Conservation (phyloP, 2,329 filamentous ascomycete genomes). For the Colletotrichum sp. region DNA sequence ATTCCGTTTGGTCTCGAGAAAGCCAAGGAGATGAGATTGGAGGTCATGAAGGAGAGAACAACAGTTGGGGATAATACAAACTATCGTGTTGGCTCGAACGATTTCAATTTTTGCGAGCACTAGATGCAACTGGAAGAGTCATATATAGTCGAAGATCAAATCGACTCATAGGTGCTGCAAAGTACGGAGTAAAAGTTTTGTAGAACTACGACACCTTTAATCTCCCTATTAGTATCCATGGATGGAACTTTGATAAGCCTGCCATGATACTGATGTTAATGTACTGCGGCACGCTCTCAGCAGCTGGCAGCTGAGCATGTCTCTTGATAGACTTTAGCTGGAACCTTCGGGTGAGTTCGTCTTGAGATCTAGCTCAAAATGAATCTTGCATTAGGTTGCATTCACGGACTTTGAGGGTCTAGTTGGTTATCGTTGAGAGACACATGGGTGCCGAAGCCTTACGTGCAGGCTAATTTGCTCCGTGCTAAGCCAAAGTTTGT, state of each 20-base stretch:
- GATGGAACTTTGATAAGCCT: not conserved
- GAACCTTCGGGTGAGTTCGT: not conserved
- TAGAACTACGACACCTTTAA: not conserved
- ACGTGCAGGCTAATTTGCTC: not conserved
- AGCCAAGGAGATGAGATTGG: slow-evolving; percentile 26
- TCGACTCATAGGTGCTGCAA: not conserved
- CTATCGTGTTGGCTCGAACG: not conserved
- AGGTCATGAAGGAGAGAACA: slow-evolving; percentile 32
- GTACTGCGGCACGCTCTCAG: not conserved
- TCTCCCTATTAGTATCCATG: not conserved
- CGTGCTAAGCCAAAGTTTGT: not conserved
- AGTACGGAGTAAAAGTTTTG: not conserved
- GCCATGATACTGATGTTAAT: not conserved
- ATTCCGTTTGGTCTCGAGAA: slow-evolving; percentile 23
- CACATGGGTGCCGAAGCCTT: not conserved
- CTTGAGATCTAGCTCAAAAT: not conserved
- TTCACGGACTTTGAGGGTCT: not conserved
- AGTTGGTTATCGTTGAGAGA: not conserved
- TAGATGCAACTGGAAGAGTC: not conserved
- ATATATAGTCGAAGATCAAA: not conserved
- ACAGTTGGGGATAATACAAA: not conserved
- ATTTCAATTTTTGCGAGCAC: slow-evolving; percentile 30
- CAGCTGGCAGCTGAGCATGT: not conserved
- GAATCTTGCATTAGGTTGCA: not conserved
- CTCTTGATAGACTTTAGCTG: not conserved